phyloP scores from a whole-genome alignment of 2,329 filamentous ascomycete species.

The Beauveria scarabaeidicola region DNA sequence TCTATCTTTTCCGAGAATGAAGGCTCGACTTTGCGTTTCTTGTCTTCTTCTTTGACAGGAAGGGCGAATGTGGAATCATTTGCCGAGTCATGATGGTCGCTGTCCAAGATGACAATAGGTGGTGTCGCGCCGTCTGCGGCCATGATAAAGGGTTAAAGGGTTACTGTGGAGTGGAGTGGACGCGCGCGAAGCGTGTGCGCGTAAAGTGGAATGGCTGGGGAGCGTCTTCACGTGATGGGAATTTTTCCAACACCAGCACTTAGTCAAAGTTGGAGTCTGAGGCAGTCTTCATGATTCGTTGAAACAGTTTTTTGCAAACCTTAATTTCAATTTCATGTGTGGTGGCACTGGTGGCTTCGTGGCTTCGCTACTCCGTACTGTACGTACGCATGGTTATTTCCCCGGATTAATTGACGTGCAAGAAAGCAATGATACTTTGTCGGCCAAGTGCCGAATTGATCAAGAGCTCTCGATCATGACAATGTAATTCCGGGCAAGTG shows the following conservation, averaged over 20 bases:
- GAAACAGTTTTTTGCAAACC: neutral
- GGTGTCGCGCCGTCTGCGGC: neutral
- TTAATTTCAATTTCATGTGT: neutral
- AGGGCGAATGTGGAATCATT: neutral
- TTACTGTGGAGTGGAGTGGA: too few species aligned
- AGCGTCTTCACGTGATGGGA: conserved; percentile 11
- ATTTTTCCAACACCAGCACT: too few species aligned
- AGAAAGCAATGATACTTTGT: neutral
- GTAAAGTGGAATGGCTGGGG: neutral
- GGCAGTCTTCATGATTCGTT: neutral
- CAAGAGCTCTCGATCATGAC: too few species aligned
- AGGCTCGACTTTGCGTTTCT: conserved; percentile 30
- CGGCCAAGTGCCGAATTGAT: too few species aligned
- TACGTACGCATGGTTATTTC: too few species aligned
- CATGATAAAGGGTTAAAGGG: too few species aligned
- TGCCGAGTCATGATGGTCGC: neutral
- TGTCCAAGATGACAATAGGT: conserved; percentile 4
- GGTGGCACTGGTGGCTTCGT: too few species aligned
- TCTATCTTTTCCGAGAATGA: conserved; percentile 35
- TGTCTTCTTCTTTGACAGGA: neutral
- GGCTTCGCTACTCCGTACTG: too few species aligned
- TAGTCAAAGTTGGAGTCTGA: neutral
- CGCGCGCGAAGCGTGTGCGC: neutral
- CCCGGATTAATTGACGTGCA: too few species aligned
- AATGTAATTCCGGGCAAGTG: too few species aligned